A percentile compares a stretch with the other conserved stretches of the same genome.
Evolutionary conservation across 1,139 yeast species (phyloP).

Genomic region (Suhomyces atakaporum): DNA sequence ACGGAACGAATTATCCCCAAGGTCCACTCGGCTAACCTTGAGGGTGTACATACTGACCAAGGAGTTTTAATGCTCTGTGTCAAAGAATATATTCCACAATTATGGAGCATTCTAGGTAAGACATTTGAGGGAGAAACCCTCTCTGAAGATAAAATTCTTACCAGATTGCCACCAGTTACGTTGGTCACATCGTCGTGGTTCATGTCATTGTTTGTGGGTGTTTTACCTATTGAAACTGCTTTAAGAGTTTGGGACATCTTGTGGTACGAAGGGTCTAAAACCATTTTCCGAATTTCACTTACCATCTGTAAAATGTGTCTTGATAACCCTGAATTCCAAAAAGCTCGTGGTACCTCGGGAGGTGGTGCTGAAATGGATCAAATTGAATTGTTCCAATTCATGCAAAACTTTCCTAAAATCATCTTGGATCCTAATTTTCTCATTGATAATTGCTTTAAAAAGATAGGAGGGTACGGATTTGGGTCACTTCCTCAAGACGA

Average conservation of each 20-base stretch:
- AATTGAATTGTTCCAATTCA: slow-evolving; percentile 81
- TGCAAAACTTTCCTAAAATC: slow-evolving; percentile 80
- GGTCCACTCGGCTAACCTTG: slow-evolving; percentile 84
- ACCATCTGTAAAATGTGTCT: slow-evolving; percentile 81
- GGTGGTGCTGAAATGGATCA: slow-evolving; percentile 54
- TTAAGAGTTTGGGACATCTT: slow-evolving; percentile 92
- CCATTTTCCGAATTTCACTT: slow-evolving; percentile 78
- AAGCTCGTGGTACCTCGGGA: slow-evolving; percentile 16
- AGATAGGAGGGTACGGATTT: slow-evolving; percentile 65
- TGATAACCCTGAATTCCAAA: slow-evolving; percentile 50
- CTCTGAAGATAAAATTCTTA: slow-evolving; percentile 62
- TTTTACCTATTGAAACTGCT: slow-evolving; percentile 83
- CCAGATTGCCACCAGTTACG: slow-evolving; percentile 84
- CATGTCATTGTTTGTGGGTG: slow-evolving; percentile 91
- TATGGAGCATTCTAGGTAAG: slow-evolving; percentile 63
- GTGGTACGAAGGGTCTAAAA: slow-evolving; percentile 88
- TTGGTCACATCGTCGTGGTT: slow-evolving; percentile 97
- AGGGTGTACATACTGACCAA: slow-evolving; percentile 94
- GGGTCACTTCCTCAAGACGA: slow-evolving; percentile 82
- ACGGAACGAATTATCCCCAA: slow-evolving; percentile 88
- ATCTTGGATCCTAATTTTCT: slow-evolving; percentile 69
- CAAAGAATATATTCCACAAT: slow-evolving; percentile 77
- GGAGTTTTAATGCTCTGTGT: slow-evolving; percentile 90
- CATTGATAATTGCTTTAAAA: slow-evolving; percentile 73
- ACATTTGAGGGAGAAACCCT: slow-evolving; percentile 45